Conservation (phyloP, 495 filamentous ascomycete species). For the Podospora tetraspora region DNA sequence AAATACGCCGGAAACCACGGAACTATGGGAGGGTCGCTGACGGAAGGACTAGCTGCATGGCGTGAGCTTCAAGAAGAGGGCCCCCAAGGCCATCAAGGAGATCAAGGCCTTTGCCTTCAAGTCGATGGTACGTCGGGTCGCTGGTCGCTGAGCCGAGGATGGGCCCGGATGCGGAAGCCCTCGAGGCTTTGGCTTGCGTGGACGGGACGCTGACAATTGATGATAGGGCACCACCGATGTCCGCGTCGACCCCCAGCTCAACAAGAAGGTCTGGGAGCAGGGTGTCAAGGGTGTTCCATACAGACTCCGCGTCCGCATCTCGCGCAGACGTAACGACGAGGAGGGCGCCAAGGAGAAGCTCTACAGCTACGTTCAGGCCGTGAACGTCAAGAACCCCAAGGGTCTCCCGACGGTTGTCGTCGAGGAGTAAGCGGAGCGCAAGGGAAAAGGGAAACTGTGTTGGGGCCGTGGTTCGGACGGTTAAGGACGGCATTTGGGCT, state of each 20-base stretch:
- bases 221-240: constrained; percentile 90
- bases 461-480: constrained; percentile 31
- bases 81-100: constrained; percentile 97
- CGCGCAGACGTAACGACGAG: constrained; percentile 99
- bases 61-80: constrained; percentile 99
- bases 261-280: constrained; percentile 99
- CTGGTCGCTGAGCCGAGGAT: background rate
- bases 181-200: background rate
- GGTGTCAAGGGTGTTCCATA: constrained; percentile 97
- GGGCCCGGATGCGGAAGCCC: constrained; percentile 5
- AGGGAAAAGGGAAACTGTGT: constrained; percentile 29
- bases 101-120: constrained; percentile 86
- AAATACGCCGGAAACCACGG: constrained; percentile 43
- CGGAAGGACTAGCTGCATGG: constrained; percentile 70
- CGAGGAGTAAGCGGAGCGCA: constrained; percentile 46
- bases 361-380: constrained; percentile 98
- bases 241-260: constrained; percentile 93
- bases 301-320: constrained; percentile 95
- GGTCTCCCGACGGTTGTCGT: constrained; percentile 82
- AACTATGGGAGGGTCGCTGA: constrained; percentile 14
- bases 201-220: constrained; percentile 25
- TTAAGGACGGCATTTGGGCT: constrained; percentile 46
- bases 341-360: constrained; percentile 97
- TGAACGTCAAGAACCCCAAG: constrained; percentile 98
- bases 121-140: constrained; percentile 76